These are phyloP conservation scores for Paratinospora sagittata DNA, from an alignment of 164 flowering plant species.

Conservation along the genomic window DNA sequence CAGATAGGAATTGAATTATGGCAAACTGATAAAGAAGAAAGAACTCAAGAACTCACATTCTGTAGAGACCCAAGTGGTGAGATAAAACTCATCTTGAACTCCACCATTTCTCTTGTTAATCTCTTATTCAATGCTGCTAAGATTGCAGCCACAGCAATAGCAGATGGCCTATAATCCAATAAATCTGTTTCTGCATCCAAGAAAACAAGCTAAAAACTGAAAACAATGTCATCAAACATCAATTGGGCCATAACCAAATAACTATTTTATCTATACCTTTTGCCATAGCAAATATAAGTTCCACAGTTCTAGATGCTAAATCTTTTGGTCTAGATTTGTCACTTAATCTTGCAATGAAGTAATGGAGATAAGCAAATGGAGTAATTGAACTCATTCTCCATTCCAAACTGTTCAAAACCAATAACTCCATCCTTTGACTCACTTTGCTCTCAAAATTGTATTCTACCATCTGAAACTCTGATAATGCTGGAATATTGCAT, in stretches of 20 bases:
- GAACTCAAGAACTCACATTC: conserved; percentile 15
- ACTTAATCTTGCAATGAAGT: no score
- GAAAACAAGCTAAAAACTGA: conserved; percentile 1
- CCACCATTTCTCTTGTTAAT: conserved; percentile 39
- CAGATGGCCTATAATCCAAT: conserved; percentile 49
- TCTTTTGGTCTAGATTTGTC: no score
- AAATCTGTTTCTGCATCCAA: conserved; percentile 36
- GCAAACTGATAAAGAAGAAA: neutral
- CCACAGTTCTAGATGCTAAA: no score
- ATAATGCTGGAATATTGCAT: no score
- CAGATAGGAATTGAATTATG: no score
- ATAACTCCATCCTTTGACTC: no score
- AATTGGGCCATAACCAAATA: neutral
- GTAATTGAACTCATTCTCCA: no score
- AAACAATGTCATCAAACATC: neutral
- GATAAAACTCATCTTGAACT: conserved; percentile 32
- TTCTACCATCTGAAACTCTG: conserved; percentile 1
- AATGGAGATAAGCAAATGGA: no score
- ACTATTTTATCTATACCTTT: conserved; percentile 34
- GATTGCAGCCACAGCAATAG: conserved; percentile 60
- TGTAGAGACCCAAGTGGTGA: conserved; percentile 22
- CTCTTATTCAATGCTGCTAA: conserved; percentile 36
- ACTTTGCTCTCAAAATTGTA: no score
- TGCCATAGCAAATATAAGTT: conserved; percentile 32
- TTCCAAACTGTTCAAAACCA: no score